These are phyloP conservation scores for Aspergillus novofumigatus DNA, from an alignment of 2,329 filamentous ascomycete genomes.

Conservation along the genomic window DNA sequence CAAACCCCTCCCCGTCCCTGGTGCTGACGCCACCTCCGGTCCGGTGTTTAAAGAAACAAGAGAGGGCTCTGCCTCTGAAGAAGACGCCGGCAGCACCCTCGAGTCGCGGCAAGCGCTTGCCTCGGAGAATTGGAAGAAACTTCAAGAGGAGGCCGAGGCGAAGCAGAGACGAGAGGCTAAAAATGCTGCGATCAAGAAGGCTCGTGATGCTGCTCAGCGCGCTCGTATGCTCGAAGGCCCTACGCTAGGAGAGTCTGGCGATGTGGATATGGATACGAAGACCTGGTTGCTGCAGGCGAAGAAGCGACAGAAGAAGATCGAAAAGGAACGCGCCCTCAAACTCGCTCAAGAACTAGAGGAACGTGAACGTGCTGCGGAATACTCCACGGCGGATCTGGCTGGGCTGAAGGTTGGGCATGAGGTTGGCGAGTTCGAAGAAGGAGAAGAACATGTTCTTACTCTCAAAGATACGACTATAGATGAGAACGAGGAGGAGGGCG, in stretches of 20 bases:
- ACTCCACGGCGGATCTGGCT: constrained; percentile 79
- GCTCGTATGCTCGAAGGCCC: constrained; percentile 73
- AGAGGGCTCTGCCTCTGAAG: constrained; percentile 45
- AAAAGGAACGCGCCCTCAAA: constrained; percentile 64
- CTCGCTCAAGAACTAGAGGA: constrained; percentile 74
- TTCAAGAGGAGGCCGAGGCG: constrained; percentile 64
- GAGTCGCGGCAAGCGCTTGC: constrained; percentile 56
- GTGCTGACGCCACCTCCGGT: constrained; percentile 46
- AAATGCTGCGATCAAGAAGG: constrained; percentile 79
- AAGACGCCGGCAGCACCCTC: constrained; percentile 72
- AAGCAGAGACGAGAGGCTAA: constrained; percentile 76
- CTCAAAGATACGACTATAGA: constrained; percentile 90
- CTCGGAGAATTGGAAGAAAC: constrained; percentile 51
- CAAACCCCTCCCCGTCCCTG: constrained; percentile 82
- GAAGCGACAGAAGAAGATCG: constrained; percentile 90
- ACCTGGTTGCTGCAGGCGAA: constrained; percentile 86
- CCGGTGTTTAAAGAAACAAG: constrained; percentile 55
- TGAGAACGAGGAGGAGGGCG: constrained; percentile 77
- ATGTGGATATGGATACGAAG: constrained; percentile 68
- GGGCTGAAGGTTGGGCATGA: constrained; percentile 93
- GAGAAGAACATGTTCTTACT: constrained; percentile 81
- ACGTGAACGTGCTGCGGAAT: constrained; percentile 69
- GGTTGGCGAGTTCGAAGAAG: constrained; percentile 71
- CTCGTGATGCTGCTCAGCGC: constrained; percentile 76
- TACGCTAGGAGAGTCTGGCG: constrained; percentile 72